Percentiles rank a stretch among this genome's conserved stretches.
Conservation (phyloP, 2,329 filamentous ascomycete species). For the Macrophomina pseudophaseolina region DNA sequence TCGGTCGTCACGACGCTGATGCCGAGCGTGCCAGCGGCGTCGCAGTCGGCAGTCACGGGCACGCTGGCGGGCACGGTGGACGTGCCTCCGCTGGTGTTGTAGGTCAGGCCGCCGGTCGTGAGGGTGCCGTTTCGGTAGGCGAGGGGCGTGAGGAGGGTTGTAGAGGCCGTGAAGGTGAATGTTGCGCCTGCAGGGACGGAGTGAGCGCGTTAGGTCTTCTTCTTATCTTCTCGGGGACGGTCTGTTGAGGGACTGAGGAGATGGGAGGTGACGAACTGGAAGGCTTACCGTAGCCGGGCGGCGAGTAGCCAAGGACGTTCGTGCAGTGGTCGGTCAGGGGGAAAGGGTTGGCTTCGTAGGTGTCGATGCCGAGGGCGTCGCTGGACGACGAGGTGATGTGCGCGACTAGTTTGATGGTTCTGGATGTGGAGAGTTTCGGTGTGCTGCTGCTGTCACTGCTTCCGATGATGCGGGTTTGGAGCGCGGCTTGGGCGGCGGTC, state of each 20-base stretch:
- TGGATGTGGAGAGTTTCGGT: background rate
- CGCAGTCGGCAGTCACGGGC: background rate
- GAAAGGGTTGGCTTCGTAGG: background rate
- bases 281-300: too few species aligned
- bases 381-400: background rate
- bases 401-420: constrained; percentile 1
- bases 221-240: too few species aligned
- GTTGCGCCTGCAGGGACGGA: too few species aligned
- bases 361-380: background rate
- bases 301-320: background rate
- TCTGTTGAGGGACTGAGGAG: too few species aligned
- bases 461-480: too few species aligned
- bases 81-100: background rate
- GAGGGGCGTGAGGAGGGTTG: too few species aligned
- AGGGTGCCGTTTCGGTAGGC: background rate
- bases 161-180: too few species aligned
- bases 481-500: too few species aligned
- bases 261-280: too few species aligned
- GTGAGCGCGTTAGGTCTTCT: too few species aligned
- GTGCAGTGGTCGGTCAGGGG: background rate
- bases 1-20: background rate
- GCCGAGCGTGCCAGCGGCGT: background rate
- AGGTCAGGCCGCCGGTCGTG: background rate
- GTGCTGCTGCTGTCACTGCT: too few species aligned
- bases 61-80: constrained; percentile 3